phyloP scores from a whole-genome alignment of 805 yeast species.

The Saturnispora sekii region DNA sequence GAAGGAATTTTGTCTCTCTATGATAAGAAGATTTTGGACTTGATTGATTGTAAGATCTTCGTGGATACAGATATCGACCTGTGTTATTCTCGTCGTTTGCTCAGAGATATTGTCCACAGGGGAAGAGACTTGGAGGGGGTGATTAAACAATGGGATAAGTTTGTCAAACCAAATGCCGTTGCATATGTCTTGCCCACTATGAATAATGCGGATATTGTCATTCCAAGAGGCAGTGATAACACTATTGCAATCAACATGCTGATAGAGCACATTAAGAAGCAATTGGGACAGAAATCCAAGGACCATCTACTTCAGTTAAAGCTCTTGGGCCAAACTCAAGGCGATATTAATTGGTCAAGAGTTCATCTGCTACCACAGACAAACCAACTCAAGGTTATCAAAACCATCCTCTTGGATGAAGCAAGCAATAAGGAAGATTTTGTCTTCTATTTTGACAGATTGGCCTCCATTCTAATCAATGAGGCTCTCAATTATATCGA shows the following conservation, averaged over 20 bases:
- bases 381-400: constrained; percentile 63
- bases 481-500: constrained; percentile 54
- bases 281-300: constrained; percentile 52
- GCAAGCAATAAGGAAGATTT: constrained; percentile 62
- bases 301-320: constrained; percentile 59
- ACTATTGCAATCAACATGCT: constrained; percentile 68
- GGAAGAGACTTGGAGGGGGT: constrained; percentile 81
- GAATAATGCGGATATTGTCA: constrained; percentile 71
- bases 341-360: constrained; percentile 25
- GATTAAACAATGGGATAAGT: constrained; percentile 79
- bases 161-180: constrained; percentile 89
- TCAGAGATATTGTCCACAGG: constrained; percentile 77
- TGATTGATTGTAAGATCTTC: constrained; percentile 80
- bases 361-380: constrained; percentile 36
- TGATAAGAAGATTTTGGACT: constrained; percentile 53
- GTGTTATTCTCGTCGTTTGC: constrained; percentile 79
- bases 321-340: constrained; percentile 38
- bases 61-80: constrained; percentile 93
- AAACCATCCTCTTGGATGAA: constrained; percentile 55
- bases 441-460: constrained; percentile 75
- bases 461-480: constrained; percentile 63
- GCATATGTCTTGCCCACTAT: constrained; percentile 65
- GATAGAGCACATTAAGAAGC: constrained; percentile 69
- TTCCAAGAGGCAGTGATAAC: constrained; percentile 89
- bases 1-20: constrained; percentile 87